Evolutionary conservation across 192 early-diverging fungal species (phyloP), one percentile per base, ranked within the genome.

Genomic region (Coemansia sp.): DNA sequence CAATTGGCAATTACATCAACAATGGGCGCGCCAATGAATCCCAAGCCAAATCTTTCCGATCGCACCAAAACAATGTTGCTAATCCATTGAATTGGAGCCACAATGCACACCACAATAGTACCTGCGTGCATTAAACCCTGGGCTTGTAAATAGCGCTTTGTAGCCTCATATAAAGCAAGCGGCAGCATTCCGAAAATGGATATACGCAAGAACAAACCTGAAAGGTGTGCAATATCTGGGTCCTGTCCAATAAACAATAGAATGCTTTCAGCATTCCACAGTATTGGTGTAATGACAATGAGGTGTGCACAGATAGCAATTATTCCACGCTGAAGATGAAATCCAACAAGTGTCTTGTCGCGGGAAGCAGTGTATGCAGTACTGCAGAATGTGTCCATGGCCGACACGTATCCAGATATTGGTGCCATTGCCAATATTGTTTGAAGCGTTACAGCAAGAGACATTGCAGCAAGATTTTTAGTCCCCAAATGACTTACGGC

Each of bases 51-150:
- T 21, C 81, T 80, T 38, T 79, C 70, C 42, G 86, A 84, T 67
- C 86, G 91, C 18, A 98, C 93, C 42, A 98, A 71, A 0, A 86
- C 49, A 70, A 90, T 96, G 69, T 92, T 92, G 39, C 92, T 69
- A 43, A 92, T 43, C 9, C 88, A 71, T 68, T 94, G 93, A 52
- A 95, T 62, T 12, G 91, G 92, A 10, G 89, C 71, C 2, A 89
- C 87, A 41, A 92, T 70, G 26, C 87, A 48, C 5, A 92, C 84
- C 15, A 94, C 86, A 54, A 87, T 79, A 48, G 92, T 91, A 18
- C 82, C 85, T 0, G 92, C 92, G 16, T 88, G 84, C 94, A 98
- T 95, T 65, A 76, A 74, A 4, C 89, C 93, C 83, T 98, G 96
- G 0, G 89, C 86, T 69, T 95, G 91, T 39, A 96, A 75, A 68